phyloP scores from a whole-genome alignment of 495 filamentous ascomycete species.

The Xylaria longipes region DNA sequence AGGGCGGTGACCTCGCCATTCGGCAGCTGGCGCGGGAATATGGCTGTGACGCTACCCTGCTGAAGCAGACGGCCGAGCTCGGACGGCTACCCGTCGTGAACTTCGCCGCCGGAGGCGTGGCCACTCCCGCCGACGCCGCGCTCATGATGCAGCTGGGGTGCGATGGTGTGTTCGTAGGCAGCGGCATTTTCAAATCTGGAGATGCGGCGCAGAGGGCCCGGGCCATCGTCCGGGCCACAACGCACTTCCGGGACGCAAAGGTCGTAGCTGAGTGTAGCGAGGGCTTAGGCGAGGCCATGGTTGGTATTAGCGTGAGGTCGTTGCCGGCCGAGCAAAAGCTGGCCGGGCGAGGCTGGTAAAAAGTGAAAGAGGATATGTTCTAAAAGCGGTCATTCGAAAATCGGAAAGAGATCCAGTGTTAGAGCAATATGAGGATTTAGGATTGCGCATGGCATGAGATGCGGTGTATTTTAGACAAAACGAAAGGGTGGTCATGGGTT shows the following conservation, averaged over 20 bases:
- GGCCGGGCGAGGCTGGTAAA: constrained; percentile 74
- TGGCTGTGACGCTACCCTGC: constrained; percentile 73
- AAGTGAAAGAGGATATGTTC: background rate
- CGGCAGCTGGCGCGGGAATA: constrained; percentile 81
- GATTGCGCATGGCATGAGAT: background rate
- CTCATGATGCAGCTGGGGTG: constrained; percentile 99
- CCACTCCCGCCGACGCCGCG: constrained; percentile 94
- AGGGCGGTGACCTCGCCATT: constrained; percentile 70
- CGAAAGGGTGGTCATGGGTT: background rate
- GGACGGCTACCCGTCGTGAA: constrained; percentile 94
- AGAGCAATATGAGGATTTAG: background rate
- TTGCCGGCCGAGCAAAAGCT: constrained; percentile 81
- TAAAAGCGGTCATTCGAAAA: background rate
- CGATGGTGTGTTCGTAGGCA: constrained; percentile 96
- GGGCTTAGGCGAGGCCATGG: constrained; percentile 94
- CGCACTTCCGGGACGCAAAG: constrained; percentile 85
- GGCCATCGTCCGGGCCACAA: constrained; percentile 94
- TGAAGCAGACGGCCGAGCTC: constrained; percentile 85
- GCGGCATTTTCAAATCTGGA: constrained; percentile 95
- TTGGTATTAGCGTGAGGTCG: constrained; percentile 80
- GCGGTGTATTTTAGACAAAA: constrained; percentile 8
- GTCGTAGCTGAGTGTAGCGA: constrained; percentile 85
- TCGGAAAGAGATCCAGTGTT: background rate
- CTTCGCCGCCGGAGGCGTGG: constrained; percentile 96
- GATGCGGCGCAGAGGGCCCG: constrained; percentile 85